These are phyloP conservation scores for Talaromyces sp. DNA, from an alignment of 2,329 filamentous ascomycete species.

Conservation along the genomic window DNA sequence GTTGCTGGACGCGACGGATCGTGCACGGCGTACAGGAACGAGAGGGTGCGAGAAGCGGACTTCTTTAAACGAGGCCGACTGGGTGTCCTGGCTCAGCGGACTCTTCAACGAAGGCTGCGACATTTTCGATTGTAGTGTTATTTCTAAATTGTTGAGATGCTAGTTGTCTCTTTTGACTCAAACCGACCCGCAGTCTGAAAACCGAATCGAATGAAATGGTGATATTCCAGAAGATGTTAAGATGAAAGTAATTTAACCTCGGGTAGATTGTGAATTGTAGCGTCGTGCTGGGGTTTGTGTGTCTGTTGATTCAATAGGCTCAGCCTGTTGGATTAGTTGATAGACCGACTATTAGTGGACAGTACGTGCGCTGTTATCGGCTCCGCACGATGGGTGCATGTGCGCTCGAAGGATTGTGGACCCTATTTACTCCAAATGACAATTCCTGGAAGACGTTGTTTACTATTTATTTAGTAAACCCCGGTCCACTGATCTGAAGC, in stretches of 20 bases:
- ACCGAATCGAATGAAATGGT: neutral
- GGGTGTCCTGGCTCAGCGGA: neutral
- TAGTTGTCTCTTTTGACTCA: neutral
- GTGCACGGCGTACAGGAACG: slow-evolving; percentile 35
- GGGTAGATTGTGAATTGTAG: neutral
- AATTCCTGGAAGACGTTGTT: neutral
- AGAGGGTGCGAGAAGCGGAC: slow-evolving; percentile 42
- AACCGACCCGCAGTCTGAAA: slow-evolving; percentile 9
- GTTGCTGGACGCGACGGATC: slow-evolving; percentile 39
- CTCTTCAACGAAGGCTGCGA: slow-evolving; percentile 6
- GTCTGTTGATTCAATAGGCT: neutral
- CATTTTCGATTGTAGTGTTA: neutral
- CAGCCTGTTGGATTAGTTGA: neutral
- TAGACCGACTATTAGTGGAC: neutral
- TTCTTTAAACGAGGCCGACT: slow-evolving; percentile 34
- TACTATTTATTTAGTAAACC: no score
- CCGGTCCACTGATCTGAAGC: neutral
- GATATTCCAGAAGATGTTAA: neutral
- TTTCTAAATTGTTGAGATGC: neutral
- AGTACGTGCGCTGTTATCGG: slow-evolving; percentile 6
- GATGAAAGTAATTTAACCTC: neutral
- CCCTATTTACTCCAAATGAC: neutral
- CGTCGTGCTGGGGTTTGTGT: neutral
- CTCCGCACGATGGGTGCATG: slow-evolving; percentile 4
- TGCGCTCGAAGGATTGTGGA: neutral